Conservation (phyloP, 2,329 filamentous ascomycete genomes). For the Phaeosphaeria sp. region DNA sequence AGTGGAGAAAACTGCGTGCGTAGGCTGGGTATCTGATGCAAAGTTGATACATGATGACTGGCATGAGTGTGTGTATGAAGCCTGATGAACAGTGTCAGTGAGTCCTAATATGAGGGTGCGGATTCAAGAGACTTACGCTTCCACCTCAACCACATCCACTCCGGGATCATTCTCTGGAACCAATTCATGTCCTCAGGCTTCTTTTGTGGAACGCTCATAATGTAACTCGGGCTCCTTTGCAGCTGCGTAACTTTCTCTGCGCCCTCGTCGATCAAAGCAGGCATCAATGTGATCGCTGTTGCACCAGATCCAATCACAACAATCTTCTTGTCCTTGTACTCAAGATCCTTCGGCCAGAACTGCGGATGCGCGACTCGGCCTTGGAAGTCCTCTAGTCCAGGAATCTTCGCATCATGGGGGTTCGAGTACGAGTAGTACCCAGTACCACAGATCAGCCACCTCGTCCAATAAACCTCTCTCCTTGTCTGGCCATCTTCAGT, state of each 20-base stretch:
- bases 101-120: too few relatives aligned
- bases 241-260: slow-evolving; percentile 74
- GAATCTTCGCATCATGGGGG: slow-evolving; percentile 67
- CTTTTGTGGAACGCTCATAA: slow-evolving; percentile 61
- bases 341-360: slow-evolving; percentile 75
- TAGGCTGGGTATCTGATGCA: slow-evolving; percentile 61
- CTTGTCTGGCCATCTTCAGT: slow-evolving; percentile 35
- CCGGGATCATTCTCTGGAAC: slow-evolving; percentile 53
- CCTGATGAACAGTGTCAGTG: slow-evolving; percentile 12
- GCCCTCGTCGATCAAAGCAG: slow-evolving; percentile 70
- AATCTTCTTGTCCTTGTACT: slow-evolving; percentile 71
- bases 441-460: slow-evolving; percentile 65
- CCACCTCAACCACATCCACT: slow-evolving; percentile 55
- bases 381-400: slow-evolving; percentile 70
- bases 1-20: slow-evolving; percentile 58
- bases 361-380: slow-evolving; percentile 73
- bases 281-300: slow-evolving; percentile 79
- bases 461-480: slow-evolving; percentile 46
- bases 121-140: slow-evolving; percentile 46
- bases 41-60: slow-evolving; percentile 58
- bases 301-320: slow-evolving; percentile 80
- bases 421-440: slow-evolving; percentile 79
- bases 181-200: slow-evolving; percentile 47
- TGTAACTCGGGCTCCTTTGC: slow-evolving; percentile 73
- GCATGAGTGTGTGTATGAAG: slow-evolving; percentile 59